Evolutionary conservation across 352 stramenopile species (phyloP).

Genomic region (Globisporangium radiosum): DNA sequence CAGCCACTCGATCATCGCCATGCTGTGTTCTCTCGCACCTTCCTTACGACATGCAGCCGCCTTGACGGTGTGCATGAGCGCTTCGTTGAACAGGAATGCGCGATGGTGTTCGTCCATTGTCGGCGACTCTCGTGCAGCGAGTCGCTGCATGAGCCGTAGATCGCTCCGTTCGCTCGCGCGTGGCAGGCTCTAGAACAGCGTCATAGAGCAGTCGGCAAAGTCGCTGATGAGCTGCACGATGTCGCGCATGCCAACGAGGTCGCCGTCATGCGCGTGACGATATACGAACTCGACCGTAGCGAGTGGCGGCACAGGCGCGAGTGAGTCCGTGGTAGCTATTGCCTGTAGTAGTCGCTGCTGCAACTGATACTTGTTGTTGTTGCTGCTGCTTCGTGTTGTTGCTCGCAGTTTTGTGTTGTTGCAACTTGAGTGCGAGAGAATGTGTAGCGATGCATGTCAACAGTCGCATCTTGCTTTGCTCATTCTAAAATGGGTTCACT

Average conservation of each 20-base stretch:
- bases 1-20: constrained; percentile 4
- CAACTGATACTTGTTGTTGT: too few species aligned
- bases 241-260: background rate
- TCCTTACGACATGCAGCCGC: background rate
- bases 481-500: too few species aligned
- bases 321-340: background rate
- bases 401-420: too few species aligned
- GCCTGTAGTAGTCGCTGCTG: too few species aligned
- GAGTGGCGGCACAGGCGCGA: background rate
- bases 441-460: too few species aligned
- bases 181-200: background rate
- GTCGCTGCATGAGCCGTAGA: constrained; percentile 1
- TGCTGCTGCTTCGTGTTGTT: too few species aligned
- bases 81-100: background rate
- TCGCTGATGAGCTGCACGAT: constrained; percentile 9
- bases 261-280: background rate
- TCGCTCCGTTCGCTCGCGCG: background rate
- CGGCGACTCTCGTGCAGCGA: background rate
- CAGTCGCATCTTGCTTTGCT: too few species aligned
- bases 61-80: background rate
- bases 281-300: background rate
- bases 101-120: constrained; percentile 1
- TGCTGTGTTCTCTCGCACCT: too few species aligned
- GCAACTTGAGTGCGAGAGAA: too few species aligned
- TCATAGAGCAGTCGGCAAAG: constrained; percentile 2